Conservation (phyloP, 2,329 filamentous ascomycete genomes). For the Chalaropsis ovoidea region DNA sequence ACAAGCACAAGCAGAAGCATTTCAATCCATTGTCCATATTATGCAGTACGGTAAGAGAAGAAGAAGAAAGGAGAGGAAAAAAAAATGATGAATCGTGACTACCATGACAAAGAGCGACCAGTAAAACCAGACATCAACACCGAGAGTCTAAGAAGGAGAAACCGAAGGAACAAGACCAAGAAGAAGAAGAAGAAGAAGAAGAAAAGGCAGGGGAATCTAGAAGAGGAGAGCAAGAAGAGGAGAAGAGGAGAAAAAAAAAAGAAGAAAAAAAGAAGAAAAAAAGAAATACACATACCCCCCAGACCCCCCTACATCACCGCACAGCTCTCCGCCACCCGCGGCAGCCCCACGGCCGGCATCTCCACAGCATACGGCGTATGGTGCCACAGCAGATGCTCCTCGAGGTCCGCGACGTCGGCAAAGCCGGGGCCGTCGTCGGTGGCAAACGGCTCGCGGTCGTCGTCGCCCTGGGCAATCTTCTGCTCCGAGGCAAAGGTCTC, state of each 20-base stretch:
- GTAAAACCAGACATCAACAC: slow-evolving; percentile 19
- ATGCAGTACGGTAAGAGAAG: too few relatives aligned
- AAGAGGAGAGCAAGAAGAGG: slow-evolving; percentile 17
- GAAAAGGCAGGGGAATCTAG: not conserved
- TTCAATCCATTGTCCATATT: too few relatives aligned
- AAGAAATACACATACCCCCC: not conserved
- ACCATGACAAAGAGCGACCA: slow-evolving; percentile 8
- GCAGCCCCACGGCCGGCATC: slow-evolving; percentile 33
- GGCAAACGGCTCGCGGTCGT: slow-evolving; percentile 43
- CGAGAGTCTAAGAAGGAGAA: slow-evolving; percentile 1
- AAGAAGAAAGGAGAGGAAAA: too few relatives aligned
- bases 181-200: not conserved
- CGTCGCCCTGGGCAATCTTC: slow-evolving; percentile 35
- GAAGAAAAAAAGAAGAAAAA: not conserved
- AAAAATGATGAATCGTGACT: not conserved
- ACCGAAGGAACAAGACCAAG: not conserved
- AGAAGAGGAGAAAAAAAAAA: slow-evolving; percentile 10
- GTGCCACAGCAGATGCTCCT: slow-evolving; percentile 48
- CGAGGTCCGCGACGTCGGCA: slow-evolving; percentile 40
- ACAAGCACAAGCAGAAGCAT: not conserved
- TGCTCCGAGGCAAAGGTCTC: slow-evolving; percentile 39
- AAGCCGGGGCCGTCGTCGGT: slow-evolving; percentile 43
- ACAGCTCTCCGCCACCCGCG: slow-evolving; percentile 35
- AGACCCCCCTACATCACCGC: slow-evolving; percentile 36
- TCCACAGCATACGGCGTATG: slow-evolving; percentile 33